Evolutionary conservation across 2,329 filamentous ascomycete species (phyloP), one percentile per base, ranked within the genome.

Genomic region (Colletotrichum salicis): DNA sequence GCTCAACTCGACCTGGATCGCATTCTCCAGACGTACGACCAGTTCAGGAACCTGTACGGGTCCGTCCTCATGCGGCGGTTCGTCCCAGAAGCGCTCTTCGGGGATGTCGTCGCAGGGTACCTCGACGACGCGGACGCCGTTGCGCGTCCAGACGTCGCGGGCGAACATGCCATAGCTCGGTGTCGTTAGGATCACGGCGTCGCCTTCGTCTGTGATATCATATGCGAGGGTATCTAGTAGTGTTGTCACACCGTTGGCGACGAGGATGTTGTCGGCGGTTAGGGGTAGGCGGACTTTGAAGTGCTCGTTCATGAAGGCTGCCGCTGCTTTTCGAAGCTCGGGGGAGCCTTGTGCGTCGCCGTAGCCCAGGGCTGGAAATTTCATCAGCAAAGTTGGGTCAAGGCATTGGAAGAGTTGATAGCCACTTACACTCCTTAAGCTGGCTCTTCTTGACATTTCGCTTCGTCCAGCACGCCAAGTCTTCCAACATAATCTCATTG

Each of bases 81-180:
- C 27, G 10, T 51, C 56, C 15, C 63, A 61, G 48, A 70, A 62
- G 13, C 67, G 63, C 27, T 70, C 67, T 15, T 67, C 56, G 12
- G 63, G 35, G n/a, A 70, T 70, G 64, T 70, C 67, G 19, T 70
- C 63, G 29, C 67, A 70, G 5, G 67, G 64, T 0, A 70, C 67
- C n/a, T 61, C 48, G 11, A 70, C 67, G 3, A 70, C 35, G 3
- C 48, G 57, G 11, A 70, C 37, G 19, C 31, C 22, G 11, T 67
- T 70, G 5, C 64, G 63, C 8, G 60, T 29, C 22, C 56, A 70
- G 48, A 61, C 22, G 10, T 64, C 55, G 12, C 41, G 24, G 22
- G 55, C 48, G 13, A 57, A 51, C 31, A 65, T 65, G 29, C 56
- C 56, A 5, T 45, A 61, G 56, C 37, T 70, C 0, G 70, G 70